A percentile compares a stretch with the other conserved stretches of the same genome.
phyloP scores from a whole-genome alignment of 495 filamentous ascomycete genomes.

The Penicillium lagena region DNA sequence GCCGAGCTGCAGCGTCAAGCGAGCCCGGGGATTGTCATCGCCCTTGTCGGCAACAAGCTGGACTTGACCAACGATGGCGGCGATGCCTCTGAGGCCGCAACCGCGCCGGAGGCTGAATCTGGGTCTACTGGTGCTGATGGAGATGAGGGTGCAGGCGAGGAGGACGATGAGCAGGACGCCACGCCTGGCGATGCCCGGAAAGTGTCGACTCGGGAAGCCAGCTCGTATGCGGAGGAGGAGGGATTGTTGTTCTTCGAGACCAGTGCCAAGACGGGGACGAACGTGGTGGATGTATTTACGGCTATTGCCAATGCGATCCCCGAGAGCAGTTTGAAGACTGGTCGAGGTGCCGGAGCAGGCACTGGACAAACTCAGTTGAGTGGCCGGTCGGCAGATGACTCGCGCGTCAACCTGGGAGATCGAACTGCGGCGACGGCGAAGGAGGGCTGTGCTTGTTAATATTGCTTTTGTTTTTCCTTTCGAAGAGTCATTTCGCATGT shows the following conservation, averaged over 20 bases:
- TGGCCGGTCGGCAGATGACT: conserved; percentile 33
- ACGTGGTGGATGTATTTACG: conserved; percentile 93
- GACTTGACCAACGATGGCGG: conserved; percentile 66
- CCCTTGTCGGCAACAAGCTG: conserved; percentile 94
- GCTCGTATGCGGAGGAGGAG: conserved; percentile 90
- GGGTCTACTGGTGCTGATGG: conserved; percentile 23
- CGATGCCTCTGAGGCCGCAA: conserved; percentile 27
- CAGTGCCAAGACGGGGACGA: conserved; percentile 89
- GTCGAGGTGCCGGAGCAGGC: conserved; percentile 58
- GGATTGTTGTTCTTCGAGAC: conserved; percentile 94
- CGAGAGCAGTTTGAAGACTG: conserved; percentile 88
- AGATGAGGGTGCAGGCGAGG: conserved; percentile 34
- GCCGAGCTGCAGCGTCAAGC: conserved; percentile 96
- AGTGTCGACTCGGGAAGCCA: conserved; percentile 81
- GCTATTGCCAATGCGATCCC: conserved; percentile 98
- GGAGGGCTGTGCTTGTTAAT: conserved; percentile 87
- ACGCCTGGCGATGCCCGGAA: conserved; percentile 76
- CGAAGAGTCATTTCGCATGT: conserved; percentile 4
- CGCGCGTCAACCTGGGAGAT: conserved; percentile 40
- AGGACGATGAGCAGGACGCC: conserved; percentile 53
- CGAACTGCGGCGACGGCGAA: conserved; percentile 55
- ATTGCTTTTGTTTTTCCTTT: conserved; percentile 3
- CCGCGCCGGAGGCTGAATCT: conserved; percentile 16
- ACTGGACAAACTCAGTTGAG: conserved; percentile 42
- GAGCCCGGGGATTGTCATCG: conserved; percentile 96